Percentiles rank a stretch among this genome's conserved stretches.
These are phyloP conservation scores for Symbiodinium pilosum DNA, from an alignment of 73 alveolate genomes.

Conservation along the genomic window DNA sequence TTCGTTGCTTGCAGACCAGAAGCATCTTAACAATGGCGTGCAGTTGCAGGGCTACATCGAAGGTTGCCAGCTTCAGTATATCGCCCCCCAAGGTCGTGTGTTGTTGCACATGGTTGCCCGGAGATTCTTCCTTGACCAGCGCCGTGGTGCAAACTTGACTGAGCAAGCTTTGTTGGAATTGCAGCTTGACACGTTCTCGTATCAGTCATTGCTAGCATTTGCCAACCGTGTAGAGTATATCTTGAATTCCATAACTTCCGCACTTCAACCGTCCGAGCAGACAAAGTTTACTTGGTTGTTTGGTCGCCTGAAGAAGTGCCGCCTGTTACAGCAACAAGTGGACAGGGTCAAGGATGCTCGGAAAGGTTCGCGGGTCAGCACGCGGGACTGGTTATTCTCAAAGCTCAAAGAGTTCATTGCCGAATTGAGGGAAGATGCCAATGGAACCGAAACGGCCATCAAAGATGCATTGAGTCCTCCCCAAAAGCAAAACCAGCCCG, in stretches of 20 bases:
- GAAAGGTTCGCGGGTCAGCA: not conserved
- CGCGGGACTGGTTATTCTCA: not conserved
- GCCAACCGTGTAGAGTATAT: slow-evolving; percentile 22
- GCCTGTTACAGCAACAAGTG: not conserved
- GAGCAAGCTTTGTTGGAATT: slow-evolving; percentile 14
- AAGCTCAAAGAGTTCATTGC: not conserved
- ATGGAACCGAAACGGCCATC: not conserved
- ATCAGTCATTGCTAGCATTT: not conserved
- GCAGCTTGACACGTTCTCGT: not conserved
- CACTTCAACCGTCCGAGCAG: not conserved
- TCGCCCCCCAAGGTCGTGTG: not conserved
- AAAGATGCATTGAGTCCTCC: not conserved
- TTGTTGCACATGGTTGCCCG: not conserved
- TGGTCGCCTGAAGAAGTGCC: not conserved
- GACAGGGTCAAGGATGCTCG: not conserved
- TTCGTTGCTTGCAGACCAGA: not conserved
- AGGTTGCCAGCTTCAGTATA: not conserved
- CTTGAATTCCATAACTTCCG: slow-evolving; percentile 14
- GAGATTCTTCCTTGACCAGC: not conserved
- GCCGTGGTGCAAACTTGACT: slow-evolving; percentile 19
- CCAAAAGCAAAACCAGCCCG: not conserved
- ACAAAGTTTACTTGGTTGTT: slow-evolving; percentile 30
- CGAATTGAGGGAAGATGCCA: not conserved
- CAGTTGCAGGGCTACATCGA: slow-evolving; percentile 15
- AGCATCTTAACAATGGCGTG: not conserved